Evolutionary conservation across 768 basidiomycete species (phyloP).

Genomic region (Phanerodontia chrysosporium): DNA sequence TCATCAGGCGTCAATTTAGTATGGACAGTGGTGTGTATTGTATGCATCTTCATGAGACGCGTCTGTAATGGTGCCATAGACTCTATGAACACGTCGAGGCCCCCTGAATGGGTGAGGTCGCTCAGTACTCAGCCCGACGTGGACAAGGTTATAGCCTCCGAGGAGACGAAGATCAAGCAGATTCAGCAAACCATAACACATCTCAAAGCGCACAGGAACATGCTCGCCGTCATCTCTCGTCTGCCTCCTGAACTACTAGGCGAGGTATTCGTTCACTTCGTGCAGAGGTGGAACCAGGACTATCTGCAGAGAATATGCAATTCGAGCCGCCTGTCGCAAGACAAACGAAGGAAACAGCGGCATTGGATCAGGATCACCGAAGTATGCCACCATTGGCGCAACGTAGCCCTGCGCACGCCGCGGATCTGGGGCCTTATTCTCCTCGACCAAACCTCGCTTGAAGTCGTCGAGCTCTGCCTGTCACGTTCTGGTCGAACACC

Average conservation of each 20-base stretch:
- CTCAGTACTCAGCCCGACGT: not conserved
- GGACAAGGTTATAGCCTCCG: not conserved
- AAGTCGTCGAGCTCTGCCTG: not conserved
- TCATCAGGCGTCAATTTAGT: too few species aligned
- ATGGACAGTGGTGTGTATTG: not conserved
- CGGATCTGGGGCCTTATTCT: not conserved
- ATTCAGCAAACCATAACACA: not conserved
- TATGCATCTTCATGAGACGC: not conserved
- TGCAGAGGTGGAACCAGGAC: not conserved
- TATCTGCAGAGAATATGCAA: not conserved
- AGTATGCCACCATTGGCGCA: not conserved
- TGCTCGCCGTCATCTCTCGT: not conserved
- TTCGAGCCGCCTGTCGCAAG: not conserved
- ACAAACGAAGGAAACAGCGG: not conserved
- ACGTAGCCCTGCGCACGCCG: not conserved
- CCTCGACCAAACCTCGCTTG: not conserved
- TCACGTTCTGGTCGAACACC: not conserved
- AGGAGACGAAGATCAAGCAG: not conserved
- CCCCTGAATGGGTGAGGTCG: not conserved
- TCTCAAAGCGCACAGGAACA: not conserved
- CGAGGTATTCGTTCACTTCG: not conserved
- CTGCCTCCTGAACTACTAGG: not conserved
- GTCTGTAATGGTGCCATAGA: not conserved
- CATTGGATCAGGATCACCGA: not conserved
- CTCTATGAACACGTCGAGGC: not conserved